Evolutionary conservation across 2,329 filamentous ascomycete species (phyloP).

Genomic region (Stagonosporopsis chrysanthemi): DNA sequence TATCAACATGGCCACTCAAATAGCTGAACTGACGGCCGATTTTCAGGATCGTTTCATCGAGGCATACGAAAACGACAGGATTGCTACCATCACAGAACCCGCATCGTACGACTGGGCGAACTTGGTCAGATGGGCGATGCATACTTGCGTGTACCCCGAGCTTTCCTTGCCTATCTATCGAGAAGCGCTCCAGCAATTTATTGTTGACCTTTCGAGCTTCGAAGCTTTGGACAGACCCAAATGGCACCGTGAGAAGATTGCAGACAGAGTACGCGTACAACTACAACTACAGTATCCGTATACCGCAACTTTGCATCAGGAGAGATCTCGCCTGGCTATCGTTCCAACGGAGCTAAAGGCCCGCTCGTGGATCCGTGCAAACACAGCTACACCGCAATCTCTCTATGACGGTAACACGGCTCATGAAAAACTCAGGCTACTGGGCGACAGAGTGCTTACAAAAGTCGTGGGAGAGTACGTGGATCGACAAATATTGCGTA

Average conservation of each 20-base stretch:
- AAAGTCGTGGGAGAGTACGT: constrained; percentile 64
- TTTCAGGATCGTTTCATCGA: constrained; percentile 72
- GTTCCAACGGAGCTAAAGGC: constrained; percentile 36
- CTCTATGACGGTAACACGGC: constrained; percentile 52
- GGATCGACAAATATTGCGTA: constrained; percentile 63
- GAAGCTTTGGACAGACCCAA: constrained; percentile 32
- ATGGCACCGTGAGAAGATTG: constrained; percentile 38
- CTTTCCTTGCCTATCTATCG: constrained; percentile 32
- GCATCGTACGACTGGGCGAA: constrained; percentile 72
- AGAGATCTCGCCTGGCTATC: constrained; percentile 1
- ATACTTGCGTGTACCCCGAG: constrained; percentile 47
- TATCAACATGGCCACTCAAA: constrained; percentile 49
- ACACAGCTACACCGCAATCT: constrained; percentile 52
- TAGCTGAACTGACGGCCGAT: constrained; percentile 65
- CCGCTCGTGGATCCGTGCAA: constrained; percentile 57
- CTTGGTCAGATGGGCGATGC: constrained; percentile 72
- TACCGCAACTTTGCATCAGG: constrained; percentile 33
- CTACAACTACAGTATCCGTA: constrained; percentile 36
- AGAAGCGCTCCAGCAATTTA: constrained; percentile 31
- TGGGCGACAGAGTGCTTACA: constrained; percentile 45
- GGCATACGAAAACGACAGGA: constrained; percentile 69
- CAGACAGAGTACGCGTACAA: constrained; percentile 34
- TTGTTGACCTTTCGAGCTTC: constrained; percentile 40
- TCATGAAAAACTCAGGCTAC: constrained; percentile 48
- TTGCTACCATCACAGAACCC: constrained; percentile 68